Base-by-base conservation (phyloP, 805 yeast species). In the Debaryomyces tyrocola region DNA sequence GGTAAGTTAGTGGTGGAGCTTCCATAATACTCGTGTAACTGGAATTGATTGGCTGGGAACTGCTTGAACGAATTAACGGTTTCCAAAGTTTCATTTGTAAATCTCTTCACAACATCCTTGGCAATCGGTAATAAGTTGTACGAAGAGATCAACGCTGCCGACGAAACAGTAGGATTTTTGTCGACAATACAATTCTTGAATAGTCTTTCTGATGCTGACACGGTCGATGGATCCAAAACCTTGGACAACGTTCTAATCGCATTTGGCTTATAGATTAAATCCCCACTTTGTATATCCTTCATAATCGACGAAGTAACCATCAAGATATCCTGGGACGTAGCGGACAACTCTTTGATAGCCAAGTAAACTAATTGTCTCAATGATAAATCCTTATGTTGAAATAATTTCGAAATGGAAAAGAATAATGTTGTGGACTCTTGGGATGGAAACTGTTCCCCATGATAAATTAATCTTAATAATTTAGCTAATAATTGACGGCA, bases 281-380 rank as follows among this genome's bases (percentile, higher is more conserved):
- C 95, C 47, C 92, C 92, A 54, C 84, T 85, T 70, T 95, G 97
- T 45, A 94, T 89, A 70, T 94, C 99, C 70, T 91, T 91, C 97
- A 94, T 94, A 62, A 94, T 91, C 21, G 96, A 90, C 2, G 97
- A 89, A 21, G 99, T 94, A 21, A 92, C 97, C 98, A 94, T 94
- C 67, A 94, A 79, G 47, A 90, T 90, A 67, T 94, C 97, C 56
- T 89, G 88, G 17, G 97, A 89, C 52, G 86, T 80, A 15, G 84
- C 70, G 41, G 92, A 81, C 52, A 94, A 79, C 67, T 92, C 97
- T 73, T 94, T 94, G 67, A 92, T 90, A 12, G 97, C 92, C 64
- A 94, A 75, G 62, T 92, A 94, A 14, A 92, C 96, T 73, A 88
- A 80, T 71, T 94, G 99, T 68, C 99, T 85, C 63, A 94, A 79